These are phyloP conservation scores for Trapa bicornis DNA, from an alignment of 345 rosid genomes.

Conservation along the genomic window DNA sequence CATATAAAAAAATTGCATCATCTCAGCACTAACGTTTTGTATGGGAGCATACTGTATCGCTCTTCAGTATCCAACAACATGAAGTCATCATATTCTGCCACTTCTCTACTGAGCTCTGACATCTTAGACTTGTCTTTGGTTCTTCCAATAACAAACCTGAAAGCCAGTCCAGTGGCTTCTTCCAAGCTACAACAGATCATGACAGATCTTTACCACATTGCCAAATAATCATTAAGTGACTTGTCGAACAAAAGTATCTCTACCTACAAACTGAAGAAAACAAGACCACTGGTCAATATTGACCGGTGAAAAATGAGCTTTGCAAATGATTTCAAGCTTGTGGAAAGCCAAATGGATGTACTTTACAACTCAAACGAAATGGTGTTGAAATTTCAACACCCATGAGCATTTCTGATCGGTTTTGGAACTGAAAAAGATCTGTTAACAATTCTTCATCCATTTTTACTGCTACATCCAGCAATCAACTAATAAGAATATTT, in stretches of 20 bases:
- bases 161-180: conserved; percentile 80
- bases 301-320: not conserved
- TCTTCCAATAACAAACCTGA: conserved; percentile 75
- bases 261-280: not conserved
- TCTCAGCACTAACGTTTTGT: conserved; percentile 65
- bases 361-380: not conserved
- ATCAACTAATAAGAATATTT: not conserved
- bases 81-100: conserved; percentile 77
- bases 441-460: not conserved
- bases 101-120: conserved; percentile 60
- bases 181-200: conserved; percentile 45
- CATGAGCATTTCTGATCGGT: not conserved
- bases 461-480: not conserved
- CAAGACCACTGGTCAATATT: not conserved
- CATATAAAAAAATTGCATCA: not conserved
- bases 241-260: not conserved
- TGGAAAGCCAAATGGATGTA: not conserved
- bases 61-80: conserved; percentile 75
- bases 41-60: conserved; percentile 95
- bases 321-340: not conserved
- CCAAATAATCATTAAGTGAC: not conserved
- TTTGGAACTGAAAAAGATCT: not conserved
- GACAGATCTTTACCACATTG: not conserved
- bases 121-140: conserved; percentile 51
- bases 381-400: not conserved